Conservation (phyloP, 2,329 filamentous ascomycete species). For the Colletotrichum camelliae region DNA sequence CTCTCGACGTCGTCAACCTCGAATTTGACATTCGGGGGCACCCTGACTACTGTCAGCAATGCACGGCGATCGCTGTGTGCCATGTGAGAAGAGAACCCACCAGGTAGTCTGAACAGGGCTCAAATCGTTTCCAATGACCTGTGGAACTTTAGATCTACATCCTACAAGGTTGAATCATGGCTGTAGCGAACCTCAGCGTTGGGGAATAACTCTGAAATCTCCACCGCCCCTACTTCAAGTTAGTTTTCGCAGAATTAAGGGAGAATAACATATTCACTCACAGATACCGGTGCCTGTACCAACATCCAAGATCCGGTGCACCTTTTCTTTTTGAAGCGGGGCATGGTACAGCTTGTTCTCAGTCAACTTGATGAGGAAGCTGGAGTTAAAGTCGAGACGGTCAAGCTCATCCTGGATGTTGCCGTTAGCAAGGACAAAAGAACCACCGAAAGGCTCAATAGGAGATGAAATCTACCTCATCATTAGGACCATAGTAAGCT, state of each 20-base stretch:
- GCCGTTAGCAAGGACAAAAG: not conserved
- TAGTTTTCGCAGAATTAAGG: not conserved
- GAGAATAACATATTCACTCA: slow-evolving; percentile 37
- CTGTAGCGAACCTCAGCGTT: not conserved
- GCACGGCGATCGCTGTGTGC: not conserved
- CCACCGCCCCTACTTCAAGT: not conserved
- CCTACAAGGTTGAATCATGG: not conserved
- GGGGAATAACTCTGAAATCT: not conserved
- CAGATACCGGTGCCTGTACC: slow-evolving; percentile 64
- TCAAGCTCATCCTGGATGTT: not conserved
- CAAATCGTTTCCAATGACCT: slow-evolving; percentile 1
- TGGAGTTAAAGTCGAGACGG: not conserved
- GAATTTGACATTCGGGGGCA: slow-evolving; percentile 70
- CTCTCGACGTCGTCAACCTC: slow-evolving; percentile 69
- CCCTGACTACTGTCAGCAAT: not conserved
- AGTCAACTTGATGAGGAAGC: not conserved
- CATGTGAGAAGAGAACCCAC: not conserved
- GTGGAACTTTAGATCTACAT: not conserved
- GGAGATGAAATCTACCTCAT: slow-evolving; percentile 26
- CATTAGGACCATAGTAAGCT: slow-evolving; percentile 38
- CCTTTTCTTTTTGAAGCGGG: not conserved
- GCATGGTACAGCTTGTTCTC: not conserved
- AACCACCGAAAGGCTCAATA: not conserved
- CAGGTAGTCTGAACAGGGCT: not conserved
- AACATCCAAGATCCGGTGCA: slow-evolving; percentile 55